Base-by-base conservation (phyloP, 148 eudicot genomes). In the Camellia sinensis region DNA sequence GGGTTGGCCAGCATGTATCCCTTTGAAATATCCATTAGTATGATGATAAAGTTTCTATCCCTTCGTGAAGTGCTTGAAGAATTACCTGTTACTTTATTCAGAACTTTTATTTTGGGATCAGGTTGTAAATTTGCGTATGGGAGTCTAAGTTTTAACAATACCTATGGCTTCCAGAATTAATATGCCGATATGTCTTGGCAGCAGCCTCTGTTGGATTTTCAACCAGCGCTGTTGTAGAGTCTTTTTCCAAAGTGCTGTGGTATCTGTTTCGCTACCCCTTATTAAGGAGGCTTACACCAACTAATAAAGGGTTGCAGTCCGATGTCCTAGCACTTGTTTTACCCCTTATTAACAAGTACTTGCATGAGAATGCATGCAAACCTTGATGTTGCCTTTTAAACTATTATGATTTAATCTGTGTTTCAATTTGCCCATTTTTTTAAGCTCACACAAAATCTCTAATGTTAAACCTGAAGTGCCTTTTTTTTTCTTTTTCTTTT, bases 401-500 rank as follows among this genome's bases (percentile, higher is more conserved):
- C 18, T 77, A 9, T 52, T 8, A 19, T 62, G 21, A 29, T 71
- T 61, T 17, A 21, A 71, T 45, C 15, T 53, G 6, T 54, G 37
- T 43, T 41, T 65, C 45, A 64, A 75, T 57, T 65, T 53, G 63
- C 54, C 21, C 71, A 62, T 29, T 64, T 80, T 73, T 73, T 73
- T 40, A 66, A 21, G 61, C 18, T 80, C 65, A 53, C 78, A 41
- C 6, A 54, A 44, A 46, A 12, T 50, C 62, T 18, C 7, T 67
- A 5, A 37, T n/a, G 48, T 8, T 80, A 45, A 80, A 45, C 19
- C 18, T 1, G 59, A 43, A 56, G 18, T 63, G 68, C 70, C 61
- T 74, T 74, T 21, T 65, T n/a, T 41, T n/a, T 60, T n/a, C n/a
- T n/a, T 72, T 45, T 41, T 56, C 60, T 44, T 83, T 53, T 69